These are phyloP conservation scores for Oenanthe javanica DNA, from an alignment of 140 eudicot genomes.

Conservation along the genomic window DNA sequence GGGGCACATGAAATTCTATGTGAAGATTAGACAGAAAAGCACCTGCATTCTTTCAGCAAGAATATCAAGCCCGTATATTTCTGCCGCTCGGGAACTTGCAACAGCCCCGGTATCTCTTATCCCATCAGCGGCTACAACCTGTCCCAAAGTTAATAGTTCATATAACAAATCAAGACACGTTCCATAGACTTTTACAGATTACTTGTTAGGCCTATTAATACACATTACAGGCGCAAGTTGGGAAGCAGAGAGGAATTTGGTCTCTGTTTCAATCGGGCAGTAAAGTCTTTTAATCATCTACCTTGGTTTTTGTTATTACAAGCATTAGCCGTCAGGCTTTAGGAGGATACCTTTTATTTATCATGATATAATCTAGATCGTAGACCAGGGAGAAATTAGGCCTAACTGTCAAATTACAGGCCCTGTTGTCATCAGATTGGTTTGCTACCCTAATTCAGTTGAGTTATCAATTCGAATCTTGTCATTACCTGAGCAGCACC, in stretches of 20 bases:
- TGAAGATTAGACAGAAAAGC: background rate
- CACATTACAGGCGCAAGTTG: background rate
- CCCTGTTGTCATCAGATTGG: background rate
- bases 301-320: background rate
- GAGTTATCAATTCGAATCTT: background rate
- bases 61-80: constrained; percentile 79
- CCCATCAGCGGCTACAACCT: constrained; percentile 81
- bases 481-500: constrained; percentile 76
- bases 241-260: background rate
- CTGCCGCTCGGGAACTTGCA: constrained; percentile 97
- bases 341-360: background rate
- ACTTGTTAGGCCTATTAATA: constrained; percentile 8
- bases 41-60: constrained; percentile 87
- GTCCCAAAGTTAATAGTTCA: constrained; percentile 9
- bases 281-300: background rate
- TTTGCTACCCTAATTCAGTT: background rate
- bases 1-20: background rate
- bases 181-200: constrained; percentile 2
- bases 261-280: background rate
- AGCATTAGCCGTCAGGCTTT: background rate
- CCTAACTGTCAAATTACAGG: background rate
- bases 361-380: background rate
- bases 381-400: background rate
- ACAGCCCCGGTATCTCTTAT: constrained; percentile 79
- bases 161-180: background rate